Base-by-base conservation (phyloP, 495 filamentous ascomycete species). In the Chlorociboria aeruginascens region DNA sequence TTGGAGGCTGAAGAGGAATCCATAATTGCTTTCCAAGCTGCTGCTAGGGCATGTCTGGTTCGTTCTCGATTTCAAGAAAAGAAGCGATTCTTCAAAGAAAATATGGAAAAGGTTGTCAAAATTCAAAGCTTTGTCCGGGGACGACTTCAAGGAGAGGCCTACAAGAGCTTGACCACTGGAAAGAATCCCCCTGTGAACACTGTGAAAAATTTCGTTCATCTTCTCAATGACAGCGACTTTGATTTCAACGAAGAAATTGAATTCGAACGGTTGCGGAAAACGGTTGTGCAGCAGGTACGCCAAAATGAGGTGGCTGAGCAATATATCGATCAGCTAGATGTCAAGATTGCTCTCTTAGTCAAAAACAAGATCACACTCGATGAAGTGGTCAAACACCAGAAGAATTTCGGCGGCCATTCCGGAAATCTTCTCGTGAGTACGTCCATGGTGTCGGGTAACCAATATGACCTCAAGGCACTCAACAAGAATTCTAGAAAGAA, bases 321-420 rank as follows among this genome's bases (percentile, higher is more conserved):
- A 58, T 97, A 97, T 57, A 94, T 99, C 57, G 89, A 93, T 56
- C 90, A 97, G 57, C 73, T 99, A 36, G 93, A 97, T 59, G 95
- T 96, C 71, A 99, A 99, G 67, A 99, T 99, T 59, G 92, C 90
- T 10, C 77, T 99, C 6, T 75, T 99, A 12, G 93, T 97, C 51
- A 96, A 97, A 71, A 97, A 97, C 68, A 99, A 97, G 67, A 99
- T 99, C 60, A 97, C 93, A 0, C 73, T 97, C 1, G 92, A 99
- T 61, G 92, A 99, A 71, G 89, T 99, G 38, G 84, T 97, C 39
- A 90, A 84, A 59, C 93, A 97, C 61, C 93, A 97, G 63, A 90
- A 83, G 66, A 92, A 92, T 61, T 95, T 93, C 58, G 93, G 92
- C 45, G 93, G 92, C 1, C 84, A 93, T 55, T 82, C 88, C 40